Percentiles rank a stretch among this genome's conserved stretches.
These are phyloP conservation scores for Syncephalastrum contaminatum DNA, from an alignment of 371 early-diverging fungal species.

Conservation along the genomic window DNA sequence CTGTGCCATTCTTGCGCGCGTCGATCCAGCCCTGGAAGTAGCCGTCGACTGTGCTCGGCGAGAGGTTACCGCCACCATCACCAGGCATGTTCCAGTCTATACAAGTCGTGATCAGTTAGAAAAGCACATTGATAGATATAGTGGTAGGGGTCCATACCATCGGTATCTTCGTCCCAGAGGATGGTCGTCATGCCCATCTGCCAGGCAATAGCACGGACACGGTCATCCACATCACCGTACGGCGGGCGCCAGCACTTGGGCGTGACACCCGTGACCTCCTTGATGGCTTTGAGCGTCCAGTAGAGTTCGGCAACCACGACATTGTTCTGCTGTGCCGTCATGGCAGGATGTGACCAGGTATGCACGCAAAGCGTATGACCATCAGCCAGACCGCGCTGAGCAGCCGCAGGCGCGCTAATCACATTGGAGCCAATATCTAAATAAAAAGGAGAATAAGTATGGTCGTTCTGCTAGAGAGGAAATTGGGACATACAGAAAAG, in stretches of 20 bases:
- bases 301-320: slow-evolving; percentile 48
- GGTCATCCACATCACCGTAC: slow-evolving; percentile 34
- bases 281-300: slow-evolving; percentile 34
- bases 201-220: slow-evolving; percentile 30
- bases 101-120: not conserved
- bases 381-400: slow-evolving; percentile 17
- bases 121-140: not conserved
- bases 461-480: too few relatives aligned
- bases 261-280: slow-evolving; percentile 36
- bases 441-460: not conserved
- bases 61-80: slow-evolving; percentile 35
- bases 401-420: slow-evolving; percentile 18
- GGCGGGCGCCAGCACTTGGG: slow-evolving; percentile 47
- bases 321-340: slow-evolving; percentile 38
- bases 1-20: slow-evolving; percentile 31
- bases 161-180: slow-evolving; percentile 20
- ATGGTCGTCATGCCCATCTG: slow-evolving; percentile 29
- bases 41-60: slow-evolving; percentile 33
- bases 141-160: slow-evolving; percentile 13
- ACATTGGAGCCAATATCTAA: slow-evolving; percentile 23
- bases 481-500: slow-evolving; percentile 9
- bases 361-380: slow-evolving; percentile 30
- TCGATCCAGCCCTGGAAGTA: slow-evolving; percentile 45
- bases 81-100: slow-evolving; percentile 30
- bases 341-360: slow-evolving; percentile 43